Evolutionary conservation across 2,329 filamentous ascomycete genomes (phyloP).

Genomic region (Arthrobotrys megalospora): DNA sequence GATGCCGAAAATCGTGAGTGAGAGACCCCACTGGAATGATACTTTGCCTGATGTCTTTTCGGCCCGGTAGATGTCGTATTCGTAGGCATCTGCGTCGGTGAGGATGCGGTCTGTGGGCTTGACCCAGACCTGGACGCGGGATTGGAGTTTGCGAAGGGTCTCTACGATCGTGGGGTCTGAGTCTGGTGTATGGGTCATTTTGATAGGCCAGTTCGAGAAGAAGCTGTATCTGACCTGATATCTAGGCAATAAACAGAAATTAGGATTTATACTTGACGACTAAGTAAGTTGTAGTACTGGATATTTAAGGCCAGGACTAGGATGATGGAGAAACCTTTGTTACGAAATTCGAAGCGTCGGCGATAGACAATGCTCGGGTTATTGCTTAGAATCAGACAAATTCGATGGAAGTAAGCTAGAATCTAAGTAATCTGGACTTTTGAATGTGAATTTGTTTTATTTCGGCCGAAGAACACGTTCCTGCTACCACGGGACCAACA

Average conservation of each 20-base stretch:
- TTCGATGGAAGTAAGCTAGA: too few species aligned
- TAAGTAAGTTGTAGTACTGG: too few species aligned
- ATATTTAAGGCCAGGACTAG: too few species aligned
- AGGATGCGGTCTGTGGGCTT: constrained; percentile 56
- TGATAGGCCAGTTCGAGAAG: background rate
- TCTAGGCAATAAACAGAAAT: background rate
- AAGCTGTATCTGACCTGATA: background rate
- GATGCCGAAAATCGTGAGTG: constrained; percentile 28
- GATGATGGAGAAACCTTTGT: too few species aligned
- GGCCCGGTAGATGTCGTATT: constrained; percentile 46
- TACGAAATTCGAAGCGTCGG: too few species aligned
- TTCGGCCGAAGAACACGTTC: background rate
- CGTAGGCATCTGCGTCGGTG: constrained; percentile 56
- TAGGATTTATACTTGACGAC: background rate
- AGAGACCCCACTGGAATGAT: constrained; percentile 42
- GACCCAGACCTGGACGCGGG: constrained; percentile 52
- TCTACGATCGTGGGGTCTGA: constrained; percentile 39
- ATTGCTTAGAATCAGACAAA: too few species aligned
- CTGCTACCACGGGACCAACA: constrained; percentile 1
- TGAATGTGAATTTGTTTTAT: background rate
- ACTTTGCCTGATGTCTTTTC: constrained; percentile 34
- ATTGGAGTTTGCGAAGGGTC: constrained; percentile 55
- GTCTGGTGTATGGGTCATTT: constrained; percentile 11
- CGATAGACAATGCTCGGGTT: too few species aligned
- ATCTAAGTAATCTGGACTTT: too few species aligned